A percentile compares a stretch with the other conserved stretches of the same genome.
phyloP scores from a whole-genome alignment of 306 rosid species.

The Inga laurina region DNA sequence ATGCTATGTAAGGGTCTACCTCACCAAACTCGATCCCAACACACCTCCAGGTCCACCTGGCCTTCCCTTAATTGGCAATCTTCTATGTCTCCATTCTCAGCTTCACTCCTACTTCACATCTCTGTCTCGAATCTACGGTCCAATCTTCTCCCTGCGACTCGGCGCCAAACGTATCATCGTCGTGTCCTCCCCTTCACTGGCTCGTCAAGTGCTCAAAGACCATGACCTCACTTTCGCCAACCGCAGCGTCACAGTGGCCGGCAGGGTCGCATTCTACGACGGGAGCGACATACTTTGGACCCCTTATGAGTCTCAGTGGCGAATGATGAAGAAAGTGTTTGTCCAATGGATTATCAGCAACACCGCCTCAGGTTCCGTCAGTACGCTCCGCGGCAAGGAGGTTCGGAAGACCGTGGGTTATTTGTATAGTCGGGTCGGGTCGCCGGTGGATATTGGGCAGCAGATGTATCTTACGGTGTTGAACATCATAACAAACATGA shows the following conservation, averaged over 20 bases:
- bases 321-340: slow-evolving; percentile 70
- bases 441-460: slow-evolving; percentile 54
- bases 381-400: slow-evolving; percentile 55
- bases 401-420: slow-evolving; percentile 43
- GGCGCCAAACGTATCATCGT: slow-evolving; percentile 55
- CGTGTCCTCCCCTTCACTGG: slow-evolving; percentile 52
- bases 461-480: slow-evolving; percentile 54
- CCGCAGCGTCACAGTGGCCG: slow-evolving; percentile 63
- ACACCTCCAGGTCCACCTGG: slow-evolving; percentile 72
- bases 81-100: slow-evolving; percentile 63
- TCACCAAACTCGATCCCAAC: background rate
- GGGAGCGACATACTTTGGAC: slow-evolving; percentile 63
- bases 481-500: slow-evolving; percentile 65
- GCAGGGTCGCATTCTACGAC: slow-evolving; percentile 36
- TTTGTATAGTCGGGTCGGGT: slow-evolving; percentile 38
- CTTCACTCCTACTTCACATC: slow-evolving; percentile 67
- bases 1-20: background rate
- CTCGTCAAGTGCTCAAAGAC: slow-evolving; percentile 61
- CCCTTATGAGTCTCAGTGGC: slow-evolving; percentile 75
- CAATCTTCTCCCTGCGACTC: slow-evolving; percentile 61
- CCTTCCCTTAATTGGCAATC: slow-evolving; percentile 69
- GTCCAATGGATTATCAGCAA: slow-evolving; percentile 64
- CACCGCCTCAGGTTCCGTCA: slow-evolving; percentile 49
- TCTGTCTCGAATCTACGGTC: slow-evolving; percentile 56
- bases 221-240: slow-evolving; percentile 67